Evolutionary conservation across 345 rosid species (phyloP), one percentile per base, ranked within the genome.

Genomic region (Linum usitatissimum): DNA sequence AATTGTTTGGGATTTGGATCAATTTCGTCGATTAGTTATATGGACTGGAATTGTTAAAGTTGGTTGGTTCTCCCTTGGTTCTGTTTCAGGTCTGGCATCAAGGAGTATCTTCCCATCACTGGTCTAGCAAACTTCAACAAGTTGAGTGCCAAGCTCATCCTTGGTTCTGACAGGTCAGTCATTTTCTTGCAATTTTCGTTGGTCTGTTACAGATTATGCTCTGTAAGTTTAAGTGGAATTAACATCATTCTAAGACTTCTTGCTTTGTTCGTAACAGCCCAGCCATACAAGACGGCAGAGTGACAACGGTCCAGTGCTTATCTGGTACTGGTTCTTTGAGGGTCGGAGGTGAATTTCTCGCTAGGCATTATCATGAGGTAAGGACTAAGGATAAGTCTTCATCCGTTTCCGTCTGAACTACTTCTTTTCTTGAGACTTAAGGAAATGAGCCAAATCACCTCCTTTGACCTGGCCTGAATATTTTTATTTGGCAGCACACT

Each of bases 281-380:
- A 31, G 77, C 70, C 55, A 62, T 72, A 55, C 60, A 39, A 61
- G 80, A 73, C 61, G 71, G 65, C 38, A 77, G 76, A 73, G 78
- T 77, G 63, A 65, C 73, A 30, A 77, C 81, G 0, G 78, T 77
- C 30, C 81, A 77, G 70, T 74, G 71, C 53, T 62, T 77, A 57
- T 71, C 81, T 57, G 81, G 78, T 18, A 62, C 40, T 49, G 73
- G 78, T n/a, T 65, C 81, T 49, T 53, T 73, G 61, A 68, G 81
- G 73, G 53, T 74, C 55, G 81, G 73, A 28, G 81, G 70, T 3
- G 81, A 77, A 40, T 73, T 77, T 61, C 57, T 77, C 53, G 78
- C 76, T 53, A 71, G 64, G 23, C 75, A 77, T 64, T 69, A 77
- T 62, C 68, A 71, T 58, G 70, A 68, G 42, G 76, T 66, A 62